Evolutionary conservation across 345 rosid genomes (phyloP).

Genomic region (Lagerstroemia speciosa): DNA sequence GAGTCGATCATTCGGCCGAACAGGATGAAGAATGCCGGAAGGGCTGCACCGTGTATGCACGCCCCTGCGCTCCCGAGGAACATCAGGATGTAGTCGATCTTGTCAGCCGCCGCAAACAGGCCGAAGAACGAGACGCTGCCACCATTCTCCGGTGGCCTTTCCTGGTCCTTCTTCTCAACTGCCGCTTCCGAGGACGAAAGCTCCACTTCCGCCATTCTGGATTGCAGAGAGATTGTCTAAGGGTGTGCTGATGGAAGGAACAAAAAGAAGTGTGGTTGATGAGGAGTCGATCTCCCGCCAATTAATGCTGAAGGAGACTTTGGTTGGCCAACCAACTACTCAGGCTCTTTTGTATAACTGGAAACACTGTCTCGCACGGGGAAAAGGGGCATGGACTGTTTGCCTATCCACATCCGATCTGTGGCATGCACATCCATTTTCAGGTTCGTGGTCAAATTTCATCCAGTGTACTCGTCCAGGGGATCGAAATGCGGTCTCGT

Average conservation of each 20-base stretch:
- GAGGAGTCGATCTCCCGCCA: conserved; percentile 11
- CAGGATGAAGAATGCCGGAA: conserved; percentile 59
- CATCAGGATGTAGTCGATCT: conserved; percentile 45
- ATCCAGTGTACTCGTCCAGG: too few species aligned
- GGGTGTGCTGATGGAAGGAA: conserved; percentile 5
- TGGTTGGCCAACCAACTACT: conserved; percentile 21
- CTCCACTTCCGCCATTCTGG: conserved; percentile 3
- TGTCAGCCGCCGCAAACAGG: conserved; percentile 58
- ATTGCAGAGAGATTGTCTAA: background rate
- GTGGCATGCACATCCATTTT: too few species aligned
- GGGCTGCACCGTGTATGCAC: conserved; percentile 57
- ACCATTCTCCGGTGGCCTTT: background rate
- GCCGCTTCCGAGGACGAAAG: conserved; percentile 10
- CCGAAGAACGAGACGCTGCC: conserved; percentile 40
- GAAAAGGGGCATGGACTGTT: too few species aligned
- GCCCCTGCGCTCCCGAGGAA: conserved; percentile 52
- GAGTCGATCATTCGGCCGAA: conserved; percentile 66
- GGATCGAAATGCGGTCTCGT: too few species aligned
- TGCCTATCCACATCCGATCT: too few species aligned
- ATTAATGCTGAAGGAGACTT: conserved; percentile 20
- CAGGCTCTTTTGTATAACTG: conserved; percentile 11
- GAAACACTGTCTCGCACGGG: background rate
- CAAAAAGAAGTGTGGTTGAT: background rate
- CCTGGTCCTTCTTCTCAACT: conserved; percentile 4
- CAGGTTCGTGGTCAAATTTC: too few species aligned